These are phyloP conservation scores for Sungouiozyma ichnusensis DNA, from an alignment of 805 yeast species.

Conservation along the genomic window DNA sequence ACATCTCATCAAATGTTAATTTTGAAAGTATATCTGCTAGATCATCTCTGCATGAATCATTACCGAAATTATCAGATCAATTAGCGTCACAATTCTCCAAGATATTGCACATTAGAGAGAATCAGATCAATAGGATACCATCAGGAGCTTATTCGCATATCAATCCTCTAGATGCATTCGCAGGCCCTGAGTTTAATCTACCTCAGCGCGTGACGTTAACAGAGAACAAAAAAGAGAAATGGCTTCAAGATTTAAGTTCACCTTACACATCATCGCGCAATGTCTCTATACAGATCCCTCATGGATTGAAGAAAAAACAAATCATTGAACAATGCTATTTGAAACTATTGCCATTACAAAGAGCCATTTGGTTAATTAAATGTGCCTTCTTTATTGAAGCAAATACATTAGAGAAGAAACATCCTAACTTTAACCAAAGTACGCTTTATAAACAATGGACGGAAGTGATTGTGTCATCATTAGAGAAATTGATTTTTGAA, in stretches of 20 bases:
- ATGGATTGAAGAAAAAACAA: slow-evolving; percentile 68
- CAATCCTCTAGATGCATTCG: slow-evolving; percentile 8
- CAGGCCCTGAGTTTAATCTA: slow-evolving; percentile 25
- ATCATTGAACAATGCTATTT: slow-evolving; percentile 63
- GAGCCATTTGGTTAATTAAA: slow-evolving; percentile 87
- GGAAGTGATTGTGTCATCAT: slow-evolving; percentile 55
- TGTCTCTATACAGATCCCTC: slow-evolving; percentile 75
- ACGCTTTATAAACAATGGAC: slow-evolving; percentile 84
- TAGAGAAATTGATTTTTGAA: slow-evolving; percentile 28
- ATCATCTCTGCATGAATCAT: slow-evolving; percentile 26
- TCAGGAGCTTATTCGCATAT: slow-evolving; percentile 7
- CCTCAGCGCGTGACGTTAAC: slow-evolving; percentile 69
- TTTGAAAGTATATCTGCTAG: slow-evolving; percentile 30
- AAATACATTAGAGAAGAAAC: slow-evolving; percentile 14
- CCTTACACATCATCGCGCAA: slow-evolving; percentile 53
- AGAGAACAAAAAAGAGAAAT: slow-evolving; percentile 70
- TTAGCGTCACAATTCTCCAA: slow-evolving; percentile 23
- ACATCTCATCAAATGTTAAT: slow-evolving; percentile 25
- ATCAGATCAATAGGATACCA: slow-evolving; percentile 22
- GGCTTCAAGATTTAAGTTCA: slow-evolving; percentile 76
- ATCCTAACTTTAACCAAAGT: slow-evolving; percentile 8
- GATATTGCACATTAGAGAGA: slow-evolving; percentile 23
- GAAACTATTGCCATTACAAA: slow-evolving; percentile 58
- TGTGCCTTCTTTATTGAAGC: slow-evolving; percentile 76
- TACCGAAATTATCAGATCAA: slow-evolving; percentile 23